Base-by-base conservation (phyloP, 441 rosid species). In the Populus hybrid region DNA sequence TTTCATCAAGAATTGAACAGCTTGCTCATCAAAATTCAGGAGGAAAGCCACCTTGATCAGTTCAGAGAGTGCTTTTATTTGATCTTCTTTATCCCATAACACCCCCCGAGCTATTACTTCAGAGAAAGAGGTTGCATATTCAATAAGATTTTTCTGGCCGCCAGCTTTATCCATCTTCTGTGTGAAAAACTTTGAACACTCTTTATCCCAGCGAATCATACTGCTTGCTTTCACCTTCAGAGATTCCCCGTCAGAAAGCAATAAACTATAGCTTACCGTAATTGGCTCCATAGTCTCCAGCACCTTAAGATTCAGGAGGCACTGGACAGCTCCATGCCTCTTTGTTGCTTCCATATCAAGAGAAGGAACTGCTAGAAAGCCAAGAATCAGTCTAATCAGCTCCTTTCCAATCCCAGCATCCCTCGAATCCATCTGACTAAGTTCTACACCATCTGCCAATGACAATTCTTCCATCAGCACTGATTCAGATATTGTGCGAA, bases 151-250 rank as follows among this genome's bases (percentile, higher is more conserved):
- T 75, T 83, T 85, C 72, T 78, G 69, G 6, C 89, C 87, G n/a
- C 80, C 70, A 12, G 84, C 64, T 70, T 77, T 42, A 71, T 84
- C 86, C 30, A 85, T 61, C 85, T 84, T 89, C 86, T 87, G 90
- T 18, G 79, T 76, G 79, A 81, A 90, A 35, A 93, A 42, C 64
- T 81, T 83, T 12, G 84, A 82, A 28, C 73, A 79, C 79, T 85
- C 88, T 77, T 78, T 89, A 26, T 93, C 92, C 97, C 95, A 92
- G 35, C 90, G 90, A 36, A 89, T 66, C 88, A 82, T 85, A 76
- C 71, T 76, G 78, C 81, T 81, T 2, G 85, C 83, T 32, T 34
- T 64, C 8, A 66, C 89, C 0, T 79, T 67, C 67, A 86, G 72
- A 30, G 63, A 70, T 81, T 86, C 78, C 34, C 88, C 87, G 0